These are phyloP conservation scores for Flaveria linearis DNA, from an alignment of 129 eudicot species.

Conservation along the genomic window DNA sequence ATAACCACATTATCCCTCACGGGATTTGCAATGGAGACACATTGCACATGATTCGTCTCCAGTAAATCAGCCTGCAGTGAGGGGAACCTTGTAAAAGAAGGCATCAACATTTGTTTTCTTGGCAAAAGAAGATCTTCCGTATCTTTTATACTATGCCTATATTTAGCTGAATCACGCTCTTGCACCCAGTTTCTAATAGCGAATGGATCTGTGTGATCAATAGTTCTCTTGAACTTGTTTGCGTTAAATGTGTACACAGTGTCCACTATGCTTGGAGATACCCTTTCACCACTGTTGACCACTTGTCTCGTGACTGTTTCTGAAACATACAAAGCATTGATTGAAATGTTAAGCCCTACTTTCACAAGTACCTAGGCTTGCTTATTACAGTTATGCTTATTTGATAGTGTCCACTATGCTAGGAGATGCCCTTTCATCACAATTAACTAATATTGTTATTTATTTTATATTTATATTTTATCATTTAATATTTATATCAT, in stretches of 20 bases:
- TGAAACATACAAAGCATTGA: conserved; percentile 16
- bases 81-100: conserved; percentile 26
- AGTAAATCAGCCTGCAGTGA: conserved; percentile 11
- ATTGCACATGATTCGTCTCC: conserved; percentile 18
- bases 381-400: not conserved
- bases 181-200: conserved; percentile 27
- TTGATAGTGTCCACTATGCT: not conserved
- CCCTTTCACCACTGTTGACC: conserved; percentile 37
- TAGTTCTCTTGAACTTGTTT: conserved; percentile 8
- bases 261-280: not conserved
- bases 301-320: conserved; percentile 34
- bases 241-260: not conserved
- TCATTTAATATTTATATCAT: not conserved
- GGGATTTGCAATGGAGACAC: conserved; percentile 9
- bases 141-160: conserved; percentile 48
- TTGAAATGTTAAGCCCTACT: not conserved
- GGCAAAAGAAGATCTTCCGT: conserved; percentile 46
- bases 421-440: too few relatives aligned
- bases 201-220: conserved; percentile 40
- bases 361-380: not conserved
- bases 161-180: conserved; percentile 43
- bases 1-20: not conserved
- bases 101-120: conserved; percentile 30
- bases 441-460: too few relatives aligned
- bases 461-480: not conserved